A percentile compares a stretch with the other conserved stretches of the same genome.
phyloP scores from a whole-genome alignment of 1,284 basidiomycete genomes.

The Ceratobasidium sp. region DNA sequence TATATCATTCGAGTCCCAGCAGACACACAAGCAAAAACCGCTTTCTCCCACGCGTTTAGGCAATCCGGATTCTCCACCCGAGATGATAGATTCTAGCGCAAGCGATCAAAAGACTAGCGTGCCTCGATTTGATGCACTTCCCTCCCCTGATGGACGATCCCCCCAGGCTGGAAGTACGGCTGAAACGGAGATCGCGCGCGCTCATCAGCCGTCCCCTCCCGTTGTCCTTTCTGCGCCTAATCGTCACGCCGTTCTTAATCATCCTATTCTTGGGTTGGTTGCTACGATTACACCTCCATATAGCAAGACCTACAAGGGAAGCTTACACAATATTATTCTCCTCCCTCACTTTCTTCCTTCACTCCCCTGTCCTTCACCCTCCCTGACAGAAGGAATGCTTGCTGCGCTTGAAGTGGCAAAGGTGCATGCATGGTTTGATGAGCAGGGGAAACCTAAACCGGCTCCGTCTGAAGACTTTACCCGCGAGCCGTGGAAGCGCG shows the following conservation, averaged over 20 bases:
- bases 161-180: conserved; percentile 10
- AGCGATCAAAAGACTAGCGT: conserved; percentile 15
- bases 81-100: conserved; percentile 24
- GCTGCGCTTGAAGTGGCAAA: conserved; percentile 12
- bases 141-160: background rate
- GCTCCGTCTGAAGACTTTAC: conserved; percentile 15
- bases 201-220: conserved; percentile 7
- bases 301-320: conserved; percentile 42
- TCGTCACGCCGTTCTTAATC: background rate
- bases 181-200: conserved; percentile 5
- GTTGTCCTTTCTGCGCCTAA: conserved; percentile 14
- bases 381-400: conserved; percentile 45
- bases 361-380: conserved; percentile 27
- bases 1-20: conserved; percentile 40
- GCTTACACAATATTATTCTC: conserved; percentile 22
- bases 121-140: conserved; percentile 30
- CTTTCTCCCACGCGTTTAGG: background rate
- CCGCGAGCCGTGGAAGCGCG: conserved; percentile 35
- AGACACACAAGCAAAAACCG: background rate
- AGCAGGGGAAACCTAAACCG: conserved; percentile 23
- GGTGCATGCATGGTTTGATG: conserved; percentile 31
- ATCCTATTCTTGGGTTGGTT: background rate
- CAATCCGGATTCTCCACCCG: conserved; percentile 7
- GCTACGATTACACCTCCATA: background rate
- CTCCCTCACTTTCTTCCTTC: conserved; percentile 42